phyloP scores from a whole-genome alignment of 345 rosid genomes.

The Carallia brachiata region DNA sequence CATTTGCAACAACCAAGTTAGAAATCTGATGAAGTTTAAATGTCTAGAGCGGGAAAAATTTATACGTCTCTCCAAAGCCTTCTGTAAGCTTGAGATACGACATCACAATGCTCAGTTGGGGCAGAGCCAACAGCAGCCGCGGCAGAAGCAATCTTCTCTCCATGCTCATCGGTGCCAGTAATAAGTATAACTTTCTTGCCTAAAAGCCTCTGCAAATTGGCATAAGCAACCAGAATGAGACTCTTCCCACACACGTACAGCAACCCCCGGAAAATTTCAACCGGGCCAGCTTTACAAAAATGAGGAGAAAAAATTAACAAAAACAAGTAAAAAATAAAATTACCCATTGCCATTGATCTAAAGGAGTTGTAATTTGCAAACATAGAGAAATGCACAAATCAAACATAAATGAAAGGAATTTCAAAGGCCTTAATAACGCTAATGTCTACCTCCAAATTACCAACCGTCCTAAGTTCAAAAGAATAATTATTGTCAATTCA shows the following conservation, averaged over 20 bases:
- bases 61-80: slow-evolving; percentile 75
- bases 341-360: too few species aligned
- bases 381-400: too few species aligned
- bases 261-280: background rate
- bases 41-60: background rate
- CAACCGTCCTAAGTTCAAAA: too few species aligned
- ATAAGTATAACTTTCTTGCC: slow-evolving; percentile 80
- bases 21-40: background rate
- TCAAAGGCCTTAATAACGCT: background rate
- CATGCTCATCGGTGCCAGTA: slow-evolving; percentile 94
- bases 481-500: background rate
- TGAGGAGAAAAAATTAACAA: background rate
- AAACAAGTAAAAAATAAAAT: background rate
- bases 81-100: slow-evolving; percentile 72
- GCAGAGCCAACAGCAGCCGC: slow-evolving; percentile 63
- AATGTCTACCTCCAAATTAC: background rate
- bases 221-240: slow-evolving; percentile 11
- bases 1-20: slow-evolving; percentile 5
- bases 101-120: slow-evolving; percentile 81
- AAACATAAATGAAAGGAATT: background rate
- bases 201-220: slow-evolving; percentile 68
- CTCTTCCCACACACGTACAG: background rate
- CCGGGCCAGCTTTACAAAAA: background rate
- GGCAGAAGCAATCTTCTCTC: slow-evolving; percentile 89
- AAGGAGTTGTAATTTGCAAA: too few species aligned